These are phyloP conservation scores for Kuraishia piskuri DNA, from an alignment of 805 yeast genomes.

Conservation along the genomic window DNA sequence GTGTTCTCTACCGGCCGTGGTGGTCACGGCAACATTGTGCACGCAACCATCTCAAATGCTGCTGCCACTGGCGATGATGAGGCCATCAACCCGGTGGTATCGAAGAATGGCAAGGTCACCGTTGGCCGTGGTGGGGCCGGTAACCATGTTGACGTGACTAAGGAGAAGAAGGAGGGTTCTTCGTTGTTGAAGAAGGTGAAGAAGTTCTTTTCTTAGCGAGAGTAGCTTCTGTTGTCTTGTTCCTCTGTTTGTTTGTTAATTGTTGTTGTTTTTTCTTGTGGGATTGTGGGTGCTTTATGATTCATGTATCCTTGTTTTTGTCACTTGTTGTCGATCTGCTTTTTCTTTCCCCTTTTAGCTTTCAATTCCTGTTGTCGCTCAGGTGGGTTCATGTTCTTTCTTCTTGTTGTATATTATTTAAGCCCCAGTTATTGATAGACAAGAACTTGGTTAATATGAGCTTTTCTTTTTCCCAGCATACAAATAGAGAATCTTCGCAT, in stretches of 20 bases:
- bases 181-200: slow-evolving; percentile 2
- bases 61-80: slow-evolving; percentile 1
- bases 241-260: too few species aligned
- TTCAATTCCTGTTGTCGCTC: neutral
- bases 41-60: slow-evolving; percentile 17
- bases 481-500: too few species aligned
- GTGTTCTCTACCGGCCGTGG: slow-evolving; percentile 48
- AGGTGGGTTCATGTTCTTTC: neutral
- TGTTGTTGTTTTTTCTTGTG: too few species aligned
- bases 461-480: too few species aligned
- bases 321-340: neutral
- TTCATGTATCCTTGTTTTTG: neutral
- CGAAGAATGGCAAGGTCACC: neutral
- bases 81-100: neutral
- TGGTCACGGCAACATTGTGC: slow-evolving; percentile 45
- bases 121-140: slow-evolving; percentile 7
- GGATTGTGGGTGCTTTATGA: neutral
- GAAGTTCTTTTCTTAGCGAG: slow-evolving; percentile 1
- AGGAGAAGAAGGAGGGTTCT: neutral
- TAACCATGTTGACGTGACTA: neutral
- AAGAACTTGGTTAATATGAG: neutral
- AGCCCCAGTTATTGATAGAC: neutral
- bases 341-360: neutral
- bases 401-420: neutral
- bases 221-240: too few species aligned